phyloP scores from a whole-genome alignment of 768 basidiomycete genomes.

The Auriculariales sp. region DNA sequence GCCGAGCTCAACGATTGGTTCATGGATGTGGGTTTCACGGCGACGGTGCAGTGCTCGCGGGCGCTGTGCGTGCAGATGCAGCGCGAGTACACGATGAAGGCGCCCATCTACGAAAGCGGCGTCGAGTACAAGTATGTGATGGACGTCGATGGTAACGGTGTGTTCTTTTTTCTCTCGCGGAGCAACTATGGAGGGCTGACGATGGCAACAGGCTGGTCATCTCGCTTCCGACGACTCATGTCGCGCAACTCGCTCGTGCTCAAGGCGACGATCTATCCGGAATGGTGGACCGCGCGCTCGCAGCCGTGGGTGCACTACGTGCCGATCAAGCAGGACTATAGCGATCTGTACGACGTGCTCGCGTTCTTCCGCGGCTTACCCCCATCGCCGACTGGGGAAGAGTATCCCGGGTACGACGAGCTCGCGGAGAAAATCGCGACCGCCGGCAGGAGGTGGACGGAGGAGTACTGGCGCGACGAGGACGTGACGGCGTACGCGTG shows the following conservation, averaged over 20 bases:
- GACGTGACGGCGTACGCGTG: conserved; percentile 47
- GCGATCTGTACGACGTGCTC: conserved; percentile 55
- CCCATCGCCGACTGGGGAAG: conserved; percentile 17
- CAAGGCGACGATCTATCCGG: conserved; percentile 59
- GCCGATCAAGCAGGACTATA: conserved; percentile 46
- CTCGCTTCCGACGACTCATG: conserved; percentile 52
- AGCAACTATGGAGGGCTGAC: conserved; percentile 6
- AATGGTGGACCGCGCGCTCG: conserved; percentile 48
- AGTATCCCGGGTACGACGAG: conserved; percentile 36
- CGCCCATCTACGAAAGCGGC: conserved; percentile 33
- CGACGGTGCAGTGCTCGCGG: conserved; percentile 26
- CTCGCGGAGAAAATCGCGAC: conserved; percentile 41
- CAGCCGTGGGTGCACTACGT: conserved; percentile 65
- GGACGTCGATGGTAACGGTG: too few relatives aligned
- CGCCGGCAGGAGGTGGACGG: conserved; percentile 43
- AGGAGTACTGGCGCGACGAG: conserved; percentile 40
- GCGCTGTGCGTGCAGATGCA: conserved; percentile 29
- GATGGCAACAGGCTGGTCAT: conserved; percentile 49
- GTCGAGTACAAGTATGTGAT: conserved; percentile 46
- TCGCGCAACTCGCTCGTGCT: conserved; percentile 51
- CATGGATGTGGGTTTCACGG: conserved; percentile 48
- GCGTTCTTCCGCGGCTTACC: conserved; percentile 58
- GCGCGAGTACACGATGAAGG: conserved; percentile 31
- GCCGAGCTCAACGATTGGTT: conserved; percentile 39
- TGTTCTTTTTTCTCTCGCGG: neutral